phyloP scores from a whole-genome alignment of 176 grass and related monocot genomes.

The Juncus effusus region DNA sequence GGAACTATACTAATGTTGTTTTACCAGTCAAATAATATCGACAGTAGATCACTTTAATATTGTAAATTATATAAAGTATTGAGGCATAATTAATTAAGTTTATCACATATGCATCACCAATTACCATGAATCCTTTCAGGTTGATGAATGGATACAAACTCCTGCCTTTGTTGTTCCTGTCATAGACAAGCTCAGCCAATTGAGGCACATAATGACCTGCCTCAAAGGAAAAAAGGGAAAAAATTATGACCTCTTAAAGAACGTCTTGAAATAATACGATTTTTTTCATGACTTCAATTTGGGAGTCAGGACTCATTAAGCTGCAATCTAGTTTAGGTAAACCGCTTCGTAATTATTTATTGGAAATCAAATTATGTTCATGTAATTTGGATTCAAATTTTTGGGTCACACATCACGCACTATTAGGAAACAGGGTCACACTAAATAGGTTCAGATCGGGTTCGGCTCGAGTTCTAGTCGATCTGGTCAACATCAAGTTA shows the following conservation, averaged over 20 bases:
- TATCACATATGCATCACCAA: not conserved
- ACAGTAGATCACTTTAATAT: not conserved
- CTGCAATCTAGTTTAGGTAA: not conserved
- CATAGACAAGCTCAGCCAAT: slow-evolving; percentile 63
- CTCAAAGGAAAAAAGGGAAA: slow-evolving; percentile 23
- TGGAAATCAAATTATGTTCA: too few relatives aligned
- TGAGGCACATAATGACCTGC: slow-evolving; percentile 89
- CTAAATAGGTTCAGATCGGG: too few relatives aligned
- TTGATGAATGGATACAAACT: slow-evolving; percentile 45
- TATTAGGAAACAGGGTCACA: too few relatives aligned
- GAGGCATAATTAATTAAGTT: not conserved
- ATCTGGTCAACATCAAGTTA: too few relatives aligned
- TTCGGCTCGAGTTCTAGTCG: too few relatives aligned
- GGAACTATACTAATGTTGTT: too few relatives aligned
- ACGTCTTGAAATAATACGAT: too few relatives aligned
- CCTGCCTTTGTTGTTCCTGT: slow-evolving; percentile 44
- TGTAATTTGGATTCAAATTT: too few relatives aligned
- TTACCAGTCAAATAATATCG: not conserved
- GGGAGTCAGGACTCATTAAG: not conserved
- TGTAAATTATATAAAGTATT: too few relatives aligned
- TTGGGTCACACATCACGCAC: too few relatives aligned
- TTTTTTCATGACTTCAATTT: not conserved
- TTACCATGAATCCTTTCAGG: slow-evolving; percentile 84
- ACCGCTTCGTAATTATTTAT: too few relatives aligned
- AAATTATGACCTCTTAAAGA: not conserved